Evolutionary conservation across 2,329 filamentous ascomycete species (phyloP).

Genomic region (Diaporthe helianthi): DNA sequence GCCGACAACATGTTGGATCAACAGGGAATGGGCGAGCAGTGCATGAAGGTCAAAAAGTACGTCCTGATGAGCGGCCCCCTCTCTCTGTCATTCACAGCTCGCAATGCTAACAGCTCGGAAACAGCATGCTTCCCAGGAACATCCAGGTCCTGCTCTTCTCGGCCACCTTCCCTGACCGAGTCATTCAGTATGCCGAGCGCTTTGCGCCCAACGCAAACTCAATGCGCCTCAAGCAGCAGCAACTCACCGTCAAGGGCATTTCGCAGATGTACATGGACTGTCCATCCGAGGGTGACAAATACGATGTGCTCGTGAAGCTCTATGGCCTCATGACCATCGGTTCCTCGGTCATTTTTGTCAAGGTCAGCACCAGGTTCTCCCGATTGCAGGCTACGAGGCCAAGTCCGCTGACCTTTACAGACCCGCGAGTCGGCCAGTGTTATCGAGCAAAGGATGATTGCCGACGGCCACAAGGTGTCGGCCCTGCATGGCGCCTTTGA

Average conservation of each 20-base stretch:
- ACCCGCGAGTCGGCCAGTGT: constrained; percentile 84
- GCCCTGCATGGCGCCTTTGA: constrained; percentile 90
- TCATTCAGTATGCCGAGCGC: constrained; percentile 80
- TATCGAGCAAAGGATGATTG: constrained; percentile 85
- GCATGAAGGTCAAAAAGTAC: constrained; percentile 84
- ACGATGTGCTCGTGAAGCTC: constrained; percentile 85
- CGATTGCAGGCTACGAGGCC: background rate
- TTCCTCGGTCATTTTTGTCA: constrained; percentile 97
- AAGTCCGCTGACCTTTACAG: constrained; percentile 51
- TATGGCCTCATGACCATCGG: constrained; percentile 97
- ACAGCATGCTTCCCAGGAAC: constrained; percentile 72
- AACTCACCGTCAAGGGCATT: constrained; percentile 95
- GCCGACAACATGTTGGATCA: constrained; percentile 99
- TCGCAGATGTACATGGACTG: constrained; percentile 99
- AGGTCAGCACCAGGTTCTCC: constrained; percentile 58
- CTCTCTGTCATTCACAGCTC: background rate
- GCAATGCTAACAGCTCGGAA: constrained; percentile 4
- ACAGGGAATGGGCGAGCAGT: constrained; percentile 94
- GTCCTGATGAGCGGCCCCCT: constrained; percentile 42
- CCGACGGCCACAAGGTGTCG: constrained; percentile 90
- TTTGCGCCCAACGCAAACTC: constrained; percentile 89
- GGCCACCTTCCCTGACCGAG: constrained; percentile 87
- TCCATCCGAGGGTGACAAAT: constrained; percentile 81
- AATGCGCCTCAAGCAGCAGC: constrained; percentile 86
- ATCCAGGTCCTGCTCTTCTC: constrained; percentile 96